phyloP scores from a whole-genome alignment of 768 basidiomycete species.

The Rhizopogon sp. region DNA sequence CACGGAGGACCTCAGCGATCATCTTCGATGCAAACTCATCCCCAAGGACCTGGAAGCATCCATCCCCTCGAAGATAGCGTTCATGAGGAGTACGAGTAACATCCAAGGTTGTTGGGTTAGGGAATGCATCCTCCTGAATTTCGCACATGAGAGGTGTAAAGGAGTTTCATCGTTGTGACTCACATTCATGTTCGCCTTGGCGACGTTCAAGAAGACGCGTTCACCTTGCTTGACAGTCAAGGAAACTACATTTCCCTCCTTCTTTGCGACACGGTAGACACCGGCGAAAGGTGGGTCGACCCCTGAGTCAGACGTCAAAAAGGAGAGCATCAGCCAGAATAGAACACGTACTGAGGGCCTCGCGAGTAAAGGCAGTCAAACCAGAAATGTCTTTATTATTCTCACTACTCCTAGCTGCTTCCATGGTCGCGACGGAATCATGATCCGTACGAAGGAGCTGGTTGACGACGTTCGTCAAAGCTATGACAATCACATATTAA shows the following conservation, averaged over 20 bases:
- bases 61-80: conserved; percentile 45
- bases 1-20: conserved; percentile 57
- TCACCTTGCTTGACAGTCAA: conserved; percentile 41
- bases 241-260: conserved; percentile 39
- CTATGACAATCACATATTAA: conserved; percentile 26
- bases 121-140: conserved; percentile 46
- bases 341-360: conserved; percentile 60
- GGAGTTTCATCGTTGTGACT: conserved; percentile 17
- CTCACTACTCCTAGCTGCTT: conserved; percentile 20
- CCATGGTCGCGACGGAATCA: conserved; percentile 30
- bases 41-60: conserved; percentile 44
- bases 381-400: conserved; percentile 31
- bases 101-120: conserved; percentile 41
- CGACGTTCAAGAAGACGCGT: conserved; percentile 59
- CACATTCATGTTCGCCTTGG: conserved; percentile 53
- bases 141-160: not conserved
- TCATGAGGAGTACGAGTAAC: conserved; percentile 37
- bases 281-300: conserved; percentile 72
- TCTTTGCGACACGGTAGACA: conserved; percentile 50
- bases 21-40: conserved; percentile 54
- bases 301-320: conserved; percentile 35
- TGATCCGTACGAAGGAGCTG: conserved; percentile 53
- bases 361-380: conserved; percentile 56
- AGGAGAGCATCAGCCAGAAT: not conserved
- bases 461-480: conserved; percentile 62